These are phyloP conservation scores for Macrotyloma uniflorum DNA, from an alignment of 306 rosid species.

Conservation along the genomic window DNA sequence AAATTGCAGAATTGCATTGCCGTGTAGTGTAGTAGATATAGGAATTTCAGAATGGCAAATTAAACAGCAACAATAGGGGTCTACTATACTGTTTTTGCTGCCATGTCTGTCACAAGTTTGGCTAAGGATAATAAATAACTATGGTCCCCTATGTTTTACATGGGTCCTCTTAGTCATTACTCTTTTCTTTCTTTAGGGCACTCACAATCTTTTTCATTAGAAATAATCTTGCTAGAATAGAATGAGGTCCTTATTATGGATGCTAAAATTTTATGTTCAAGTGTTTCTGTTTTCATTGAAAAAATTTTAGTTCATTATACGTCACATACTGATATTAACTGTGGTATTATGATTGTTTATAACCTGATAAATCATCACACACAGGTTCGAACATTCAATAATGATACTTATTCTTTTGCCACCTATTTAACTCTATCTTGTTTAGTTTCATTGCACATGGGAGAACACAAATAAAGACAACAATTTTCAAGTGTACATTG, in stretches of 20 bases:
- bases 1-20: not conserved
- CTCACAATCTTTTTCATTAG: no score
- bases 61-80: constrained; percentile 23
- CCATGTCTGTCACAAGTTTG: constrained; percentile 18
- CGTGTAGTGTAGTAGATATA: not conserved
- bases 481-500: not conserved
- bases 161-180: not conserved
- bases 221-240: no score
- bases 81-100: constrained; percentile 5
- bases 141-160: constrained; percentile 22
- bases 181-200: no score
- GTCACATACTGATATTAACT: no score
- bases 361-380: no score
- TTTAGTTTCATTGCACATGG: constrained; percentile 24
- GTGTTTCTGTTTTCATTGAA: no score
- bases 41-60: constrained; percentile 5
- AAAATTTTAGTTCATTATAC: no score
- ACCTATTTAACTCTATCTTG: not conserved
- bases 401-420: not conserved
- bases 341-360: no score
- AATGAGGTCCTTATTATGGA: no score
- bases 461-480: not conserved
- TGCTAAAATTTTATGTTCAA: no score
- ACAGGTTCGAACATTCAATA: no score
- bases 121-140: not conserved